These are phyloP conservation scores for Eleusine coracana DNA, from an alignment of 176 grass and related monocot genomes.

Conservation along the genomic window DNA sequence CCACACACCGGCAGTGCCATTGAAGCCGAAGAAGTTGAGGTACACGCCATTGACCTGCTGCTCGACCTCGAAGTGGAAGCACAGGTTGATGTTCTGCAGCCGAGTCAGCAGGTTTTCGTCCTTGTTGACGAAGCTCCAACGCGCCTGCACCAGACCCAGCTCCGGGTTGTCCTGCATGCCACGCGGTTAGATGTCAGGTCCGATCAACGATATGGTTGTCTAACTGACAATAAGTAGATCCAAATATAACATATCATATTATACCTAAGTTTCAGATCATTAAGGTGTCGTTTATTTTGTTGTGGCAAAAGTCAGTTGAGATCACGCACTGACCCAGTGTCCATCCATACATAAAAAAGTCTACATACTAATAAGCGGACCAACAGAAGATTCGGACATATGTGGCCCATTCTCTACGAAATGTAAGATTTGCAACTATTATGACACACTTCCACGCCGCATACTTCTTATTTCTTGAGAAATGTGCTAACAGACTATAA, in stretches of 20 bases:
- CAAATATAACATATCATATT: neutral
- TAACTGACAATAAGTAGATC: neutral
- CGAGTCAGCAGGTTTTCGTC: slow-evolving; percentile 94
- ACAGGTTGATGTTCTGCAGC: slow-evolving; percentile 96
- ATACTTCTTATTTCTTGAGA: neutral
- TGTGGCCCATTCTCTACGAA: neutral
- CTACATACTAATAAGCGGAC: neutral
- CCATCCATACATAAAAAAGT: neutral
- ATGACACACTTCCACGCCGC: neutral
- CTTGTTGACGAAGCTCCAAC: slow-evolving; percentile 97
- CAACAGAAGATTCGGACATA: neutral
- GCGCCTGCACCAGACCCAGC: slow-evolving; percentile 84
- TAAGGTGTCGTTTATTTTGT: neutral
- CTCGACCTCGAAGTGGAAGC: slow-evolving; percentile 99
- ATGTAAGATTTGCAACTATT: neutral
- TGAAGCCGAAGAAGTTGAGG: slow-evolving; percentile 98
- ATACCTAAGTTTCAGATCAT: neutral
- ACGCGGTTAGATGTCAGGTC: neutral
- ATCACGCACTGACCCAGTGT: neutral
- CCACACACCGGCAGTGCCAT: slow-evolving; percentile 96
- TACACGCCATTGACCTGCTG: slow-evolving; percentile 96
- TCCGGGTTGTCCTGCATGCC: slow-evolving; percentile 69
- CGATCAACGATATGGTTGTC: neutral
- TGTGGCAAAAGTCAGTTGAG: neutral
- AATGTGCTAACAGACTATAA: neutral